Evolutionary conservation across 768 basidiomycete genomes (phyloP).

Genomic region (Albatrellus ellisii): DNA sequence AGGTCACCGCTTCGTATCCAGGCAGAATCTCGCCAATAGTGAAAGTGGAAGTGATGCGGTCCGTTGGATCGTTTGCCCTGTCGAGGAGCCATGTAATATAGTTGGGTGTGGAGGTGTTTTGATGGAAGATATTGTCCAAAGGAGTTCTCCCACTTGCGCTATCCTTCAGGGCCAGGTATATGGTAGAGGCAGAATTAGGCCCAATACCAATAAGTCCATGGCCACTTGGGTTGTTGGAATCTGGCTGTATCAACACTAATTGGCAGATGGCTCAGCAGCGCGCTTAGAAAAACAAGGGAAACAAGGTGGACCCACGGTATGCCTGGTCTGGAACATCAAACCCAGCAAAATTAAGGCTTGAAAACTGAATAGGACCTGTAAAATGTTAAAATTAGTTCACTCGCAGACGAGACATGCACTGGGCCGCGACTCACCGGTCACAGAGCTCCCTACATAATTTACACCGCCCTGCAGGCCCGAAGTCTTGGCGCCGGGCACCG

Average conservation of each 20-base stretch:
- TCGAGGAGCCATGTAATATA: constrained; percentile 60
- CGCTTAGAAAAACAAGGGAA: neutral
- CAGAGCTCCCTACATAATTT: too few species aligned
- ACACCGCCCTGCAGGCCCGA: too few species aligned
- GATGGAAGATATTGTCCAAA: constrained; percentile 52
- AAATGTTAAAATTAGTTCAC: neutral
- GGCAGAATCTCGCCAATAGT: constrained; percentile 54
- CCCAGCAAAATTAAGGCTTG: constrained; percentile 38
- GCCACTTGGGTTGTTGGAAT: too few species aligned
- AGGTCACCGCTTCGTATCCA: constrained; percentile 46
- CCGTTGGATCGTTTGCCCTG: constrained; percentile 40
- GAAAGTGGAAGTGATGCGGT: constrained; percentile 46
- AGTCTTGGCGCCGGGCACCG: too few species aligned
- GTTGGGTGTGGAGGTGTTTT: constrained; percentile 39
- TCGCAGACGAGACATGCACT: too few species aligned
- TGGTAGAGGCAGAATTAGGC: constrained; percentile 58
- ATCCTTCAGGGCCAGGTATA: too few species aligned
- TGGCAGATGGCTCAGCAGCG: too few species aligned
- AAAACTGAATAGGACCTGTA: constrained; percentile 42
- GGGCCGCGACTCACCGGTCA: too few species aligned
- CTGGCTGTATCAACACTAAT: too few species aligned
- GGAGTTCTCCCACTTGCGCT: too few species aligned
- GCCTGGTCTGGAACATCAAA: constrained; percentile 52
- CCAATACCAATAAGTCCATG: constrained; percentile 68
- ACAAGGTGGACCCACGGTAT: constrained; percentile 32